A percentile compares a stretch with the other conserved stretches of the same genome.
Evolutionary conservation across 495 filamentous ascomycete genomes (phyloP).

Genomic region (Penicillium bialowiezense): DNA sequence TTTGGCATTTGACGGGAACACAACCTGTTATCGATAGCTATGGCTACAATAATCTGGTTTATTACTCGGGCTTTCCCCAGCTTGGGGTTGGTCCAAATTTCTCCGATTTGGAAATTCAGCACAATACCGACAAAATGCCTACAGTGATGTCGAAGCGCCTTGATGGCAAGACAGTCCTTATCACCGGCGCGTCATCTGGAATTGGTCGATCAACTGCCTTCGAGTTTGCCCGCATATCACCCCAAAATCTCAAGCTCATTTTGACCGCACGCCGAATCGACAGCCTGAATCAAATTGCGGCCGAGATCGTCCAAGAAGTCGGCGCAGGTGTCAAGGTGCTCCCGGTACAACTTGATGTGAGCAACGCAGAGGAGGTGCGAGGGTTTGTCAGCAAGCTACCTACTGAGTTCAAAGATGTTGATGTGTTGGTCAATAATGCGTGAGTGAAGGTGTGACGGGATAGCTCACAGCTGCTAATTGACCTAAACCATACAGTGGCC

Average conservation of each 20-base stretch:
- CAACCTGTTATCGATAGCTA: too few relatives aligned
- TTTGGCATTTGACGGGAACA: too few relatives aligned
- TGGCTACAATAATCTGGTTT: too few relatives aligned
- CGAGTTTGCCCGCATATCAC: constrained; percentile 77
- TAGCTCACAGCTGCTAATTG: too few relatives aligned
- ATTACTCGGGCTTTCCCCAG: too few relatives aligned
- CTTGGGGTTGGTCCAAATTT: too few relatives aligned
- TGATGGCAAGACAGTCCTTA: constrained; percentile 74
- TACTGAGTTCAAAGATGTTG: constrained; percentile 51
- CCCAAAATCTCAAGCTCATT: constrained; percentile 65
- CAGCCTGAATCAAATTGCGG: constrained; percentile 59
- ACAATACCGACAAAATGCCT: constrained; percentile 41
- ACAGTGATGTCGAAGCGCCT: constrained; percentile 67
- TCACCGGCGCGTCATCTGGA: constrained; percentile 80
- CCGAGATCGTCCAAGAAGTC: constrained; percentile 45
- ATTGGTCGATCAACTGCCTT: constrained; percentile 71
- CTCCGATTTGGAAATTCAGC: too few relatives aligned
- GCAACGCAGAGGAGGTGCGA: constrained; percentile 60
- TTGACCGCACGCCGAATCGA: constrained; percentile 73
- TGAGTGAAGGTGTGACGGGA: neutral
- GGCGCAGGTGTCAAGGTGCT: constrained; percentile 61
- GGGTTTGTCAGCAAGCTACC: constrained; percentile 62
- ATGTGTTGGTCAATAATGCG: constrained; percentile 7
- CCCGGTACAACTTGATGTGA: constrained; percentile 71
- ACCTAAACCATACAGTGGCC: constrained; percentile 50